A percentile compares a stretch with the other conserved stretches of the same genome.
Conservation (phyloP, 139 green algal species). For the Chara braunii region DNA sequence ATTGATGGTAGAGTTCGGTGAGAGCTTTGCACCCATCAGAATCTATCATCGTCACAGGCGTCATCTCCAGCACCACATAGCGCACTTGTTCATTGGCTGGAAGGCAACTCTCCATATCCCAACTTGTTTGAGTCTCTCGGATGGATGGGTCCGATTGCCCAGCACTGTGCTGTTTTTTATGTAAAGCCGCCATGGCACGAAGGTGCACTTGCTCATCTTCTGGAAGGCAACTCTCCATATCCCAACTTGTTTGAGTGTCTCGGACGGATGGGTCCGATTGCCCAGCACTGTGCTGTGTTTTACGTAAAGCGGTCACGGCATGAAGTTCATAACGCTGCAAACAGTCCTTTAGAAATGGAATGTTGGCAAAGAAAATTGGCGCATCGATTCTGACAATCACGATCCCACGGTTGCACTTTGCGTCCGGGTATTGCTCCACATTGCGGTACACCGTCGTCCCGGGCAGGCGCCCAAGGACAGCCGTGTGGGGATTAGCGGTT, state of each 20-base stretch:
- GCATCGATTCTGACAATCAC: slow-evolving; percentile 62
- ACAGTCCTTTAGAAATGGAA: slow-evolving; percentile 55
- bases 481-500: slow-evolving; percentile 71
- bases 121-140: too few relatives aligned
- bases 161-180: too few relatives aligned
- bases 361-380: slow-evolving; percentile 64
- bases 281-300: too few relatives aligned
- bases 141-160: too few relatives aligned
- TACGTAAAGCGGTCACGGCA: too few relatives aligned
- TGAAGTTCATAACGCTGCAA: slow-evolving; percentile 35
- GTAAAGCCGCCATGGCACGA: too few relatives aligned
- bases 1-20: slow-evolving; percentile 25
- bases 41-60: slow-evolving; percentile 67
- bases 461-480: slow-evolving; percentile 64
- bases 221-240: too few relatives aligned
- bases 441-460: slow-evolving; percentile 58
- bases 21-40: slow-evolving; percentile 53
- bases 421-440: slow-evolving; percentile 68
- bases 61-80: slow-evolving; percentile 74
- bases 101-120: too few relatives aligned
- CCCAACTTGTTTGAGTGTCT: too few relatives aligned
- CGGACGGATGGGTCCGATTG: too few relatives aligned
- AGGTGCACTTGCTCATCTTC: too few relatives aligned
- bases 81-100: slow-evolving; percentile 36
- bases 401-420: slow-evolving; percentile 47